Conservation (phyloP, 2,329 filamentous ascomycete genomes). For the Venturia aucupariae region DNA sequence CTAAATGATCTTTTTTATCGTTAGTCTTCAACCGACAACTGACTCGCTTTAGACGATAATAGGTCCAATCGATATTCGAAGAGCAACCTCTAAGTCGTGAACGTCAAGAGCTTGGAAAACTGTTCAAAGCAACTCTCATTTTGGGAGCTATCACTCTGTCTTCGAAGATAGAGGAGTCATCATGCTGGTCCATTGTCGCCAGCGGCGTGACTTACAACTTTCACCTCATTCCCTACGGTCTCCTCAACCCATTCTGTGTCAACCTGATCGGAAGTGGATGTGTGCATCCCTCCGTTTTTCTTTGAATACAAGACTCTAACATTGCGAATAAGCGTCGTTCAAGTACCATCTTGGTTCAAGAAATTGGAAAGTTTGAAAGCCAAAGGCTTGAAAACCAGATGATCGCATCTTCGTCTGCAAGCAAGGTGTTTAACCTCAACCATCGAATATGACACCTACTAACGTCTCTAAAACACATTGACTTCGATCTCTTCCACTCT, state of each 20-base stretch:
- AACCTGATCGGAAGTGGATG: slow-evolving; percentile 61
- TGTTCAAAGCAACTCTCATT: slow-evolving; percentile 42
- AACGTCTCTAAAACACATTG: slow-evolving; percentile 41
- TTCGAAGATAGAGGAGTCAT: slow-evolving; percentile 7
- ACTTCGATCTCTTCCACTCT: slow-evolving; percentile 55
- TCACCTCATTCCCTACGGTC: slow-evolving; percentile 47
- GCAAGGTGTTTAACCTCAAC: slow-evolving; percentile 28
- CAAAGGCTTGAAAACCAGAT: slow-evolving; percentile 47
- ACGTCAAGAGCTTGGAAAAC: slow-evolving; percentile 6
- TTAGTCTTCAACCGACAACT: not conserved
- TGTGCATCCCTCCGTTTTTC: not conserved
- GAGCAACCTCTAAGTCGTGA: not conserved
- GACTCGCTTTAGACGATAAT: not conserved
- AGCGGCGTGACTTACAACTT: slow-evolving; percentile 36
- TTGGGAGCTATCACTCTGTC: slow-evolving; percentile 36
- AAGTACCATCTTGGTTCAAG: slow-evolving; percentile 58
- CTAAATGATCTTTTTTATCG: not conserved
- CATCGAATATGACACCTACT: not conserved
- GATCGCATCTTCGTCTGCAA: slow-evolving; percentile 56
- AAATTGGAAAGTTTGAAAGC: slow-evolving; percentile 52
- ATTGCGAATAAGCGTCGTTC: slow-evolving; percentile 47
- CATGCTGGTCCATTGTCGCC: slow-evolving; percentile 30
- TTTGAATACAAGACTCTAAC: not conserved
- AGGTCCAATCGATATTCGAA: not conserved
- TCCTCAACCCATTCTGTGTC: slow-evolving; percentile 60